Evolutionary conservation across 2,329 filamentous ascomycete species (phyloP), one percentile per base, ranked within the genome.

Genomic region (Fusarium pseudoanthophilum): DNA sequence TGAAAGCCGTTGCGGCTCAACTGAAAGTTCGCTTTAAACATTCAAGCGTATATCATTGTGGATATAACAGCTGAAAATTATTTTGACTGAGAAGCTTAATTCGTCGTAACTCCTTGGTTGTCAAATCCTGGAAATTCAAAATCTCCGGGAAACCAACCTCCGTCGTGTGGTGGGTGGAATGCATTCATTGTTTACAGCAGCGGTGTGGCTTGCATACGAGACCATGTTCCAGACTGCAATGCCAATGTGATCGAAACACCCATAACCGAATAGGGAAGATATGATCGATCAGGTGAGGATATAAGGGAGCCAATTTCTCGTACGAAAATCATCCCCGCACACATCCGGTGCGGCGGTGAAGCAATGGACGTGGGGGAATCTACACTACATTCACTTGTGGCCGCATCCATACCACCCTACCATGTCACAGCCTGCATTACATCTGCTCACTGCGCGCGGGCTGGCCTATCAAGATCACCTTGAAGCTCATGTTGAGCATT

Each of bases 321-420:
- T 58, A 74, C 51, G 58, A 51, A 67, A 48, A 55, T 14, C 51
- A 43, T 67, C 67, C 60, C 71, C 71, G 51, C 71, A 71, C 51
- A 37, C 42, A 43, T 68, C 28, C 20, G 34, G 60, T 55, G 40
- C 72, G 57, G 72, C 72, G 72, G 72, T 74, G 72, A 74, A 74
- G 68, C 37, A 48, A 26, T 69, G 48, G 53, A 59, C 68, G 68
- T 69, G 72, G 71, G 68, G 71, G 56, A 51, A 39, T 67, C 48
- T 63, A 43, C 45, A 45, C 39, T 52, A 39, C 46, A 57, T 64
- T 59, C 34, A 49, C 66, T 52, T 34, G 49, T 56, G 68, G 56
- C 70, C 64, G 66, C 64, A 75, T 64, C 61, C 73, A 76, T 76
- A 72, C 72, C 72, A 77, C 69, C 60, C 34, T 62, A 46, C 45